Evolutionary conservation across 1,139 yeast species (phyloP), one percentile per base, ranked within the genome.

Genomic region (Yamadazyma blattariae): DNA sequence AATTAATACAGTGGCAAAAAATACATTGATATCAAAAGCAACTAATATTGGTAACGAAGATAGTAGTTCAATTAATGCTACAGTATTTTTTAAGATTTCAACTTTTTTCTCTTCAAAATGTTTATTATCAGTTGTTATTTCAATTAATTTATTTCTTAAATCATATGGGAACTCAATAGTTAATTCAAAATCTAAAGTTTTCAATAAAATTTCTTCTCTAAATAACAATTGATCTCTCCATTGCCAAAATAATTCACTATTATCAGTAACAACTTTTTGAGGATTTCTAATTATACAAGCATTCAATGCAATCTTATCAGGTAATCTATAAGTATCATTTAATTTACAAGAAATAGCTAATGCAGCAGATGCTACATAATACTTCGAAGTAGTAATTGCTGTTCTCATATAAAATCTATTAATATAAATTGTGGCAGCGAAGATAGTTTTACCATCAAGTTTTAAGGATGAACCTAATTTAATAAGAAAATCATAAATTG

Each of bases 181-280:
- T 34, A 70, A 51, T 41, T 70, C 75, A 37, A 70, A 70, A 37
- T 67, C 66, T 30, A 70, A 54, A 25, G 59, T 54, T 43, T 64
- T 61, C 28, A 70, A 50, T 8, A 70, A 58, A 28, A 70, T 50
- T 47, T 70, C 76, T 42, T 70, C 76, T 26, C 76, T 48, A 42
- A 59, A 70, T 32, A 70, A 49, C 4, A 70, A 46, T 47, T 70
- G 75, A 47, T 70, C 75, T 27, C 73, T 45, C 75, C 75, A 70
- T 34, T 59, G 57, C 75, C 76, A 70, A 44, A 66, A 70, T 34
- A 59, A 43, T 29, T 62, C 64, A 40, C 64, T 64, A 28, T 67
- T 72, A 40, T 68, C 72, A 37, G 67, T 72, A 5, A 69, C 54
- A 3, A 51, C 45, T 33, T 51, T 50, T 12, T 55, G 46, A 1